Base-by-base conservation (phyloP, 129 eudicot species). In the Cynara cardunculus region DNA sequence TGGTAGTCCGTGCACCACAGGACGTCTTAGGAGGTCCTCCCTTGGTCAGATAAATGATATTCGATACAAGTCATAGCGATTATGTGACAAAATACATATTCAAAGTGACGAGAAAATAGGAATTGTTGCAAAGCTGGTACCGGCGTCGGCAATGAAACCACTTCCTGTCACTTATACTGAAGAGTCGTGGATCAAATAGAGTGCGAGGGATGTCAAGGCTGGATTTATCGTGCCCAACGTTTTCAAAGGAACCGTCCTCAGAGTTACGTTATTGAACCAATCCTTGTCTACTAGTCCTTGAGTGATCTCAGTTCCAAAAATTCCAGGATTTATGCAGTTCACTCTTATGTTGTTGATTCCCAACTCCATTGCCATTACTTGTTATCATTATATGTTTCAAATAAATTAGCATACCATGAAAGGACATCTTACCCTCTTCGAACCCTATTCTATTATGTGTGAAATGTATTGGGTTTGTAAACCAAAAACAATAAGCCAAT, bases 351-450 rank as follows among this genome's bases (percentile, higher is more conserved):
- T 88, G 73, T 75, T 25, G 21, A 22, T 21, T 39, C 89, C 91
- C 26, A 88, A 81, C 44, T 88, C 91, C 61, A 88, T 34, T 24
- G 91, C 91, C 91, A 83, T 88, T 31, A 88, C 85, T 88, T 87
- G 72, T 77, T 62, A 4, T 26, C 78, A 71, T 49, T 77, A 18
- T 69, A 24, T 37, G 5, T 76, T 56, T 35, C 66, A 5, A 30
- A n/a, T 13, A 72, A 72, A 46, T 87, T 81, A 3, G 2, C 49
- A 46, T 7, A 24, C 6, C 71, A 27, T 32, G 69, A 39, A 44
- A 65, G 8, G 2, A 53, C 8, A 56, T n/a, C 65, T 56, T 56
- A 56, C 2, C 22, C 1, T n/a, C 0, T 16, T 5, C 7, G 16
- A 0, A 41, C 4, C 64, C 24, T 34, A 0, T 34, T 34, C 9